Base-by-base conservation (phyloP, 768 basidiomycete species). In the Sutorius australiensis region DNA sequence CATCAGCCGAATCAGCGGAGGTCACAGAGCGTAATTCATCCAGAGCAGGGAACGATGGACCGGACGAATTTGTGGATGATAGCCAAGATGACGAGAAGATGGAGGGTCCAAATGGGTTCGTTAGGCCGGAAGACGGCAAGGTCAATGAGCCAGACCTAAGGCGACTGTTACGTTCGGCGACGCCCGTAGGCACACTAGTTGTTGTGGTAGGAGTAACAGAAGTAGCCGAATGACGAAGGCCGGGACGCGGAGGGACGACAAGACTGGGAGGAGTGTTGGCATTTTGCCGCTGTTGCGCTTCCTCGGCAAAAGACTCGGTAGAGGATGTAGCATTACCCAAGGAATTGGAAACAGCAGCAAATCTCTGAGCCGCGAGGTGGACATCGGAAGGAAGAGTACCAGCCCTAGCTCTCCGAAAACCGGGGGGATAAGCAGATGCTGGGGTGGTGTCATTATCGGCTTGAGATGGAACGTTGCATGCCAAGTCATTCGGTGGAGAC, bases 321-420 rank as follows among this genome's bases (percentile, higher is more conserved):
- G 72, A 72, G 67, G 82, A 59, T 64, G 75, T 55, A 43, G 79
- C 74, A 63, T 73, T 77, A 40, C 76, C 70, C 61, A 84, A 68
- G 31, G 79, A 81, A 70, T 71, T 80, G 24, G 84, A 80, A 53
- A 84, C 78, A 31, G 86, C 84, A 28, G 85, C 86, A 71, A 83
- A 92, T 53, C 86, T 82, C 70, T 91, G 88, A 48, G 91, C 86
- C 53, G 87, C 89, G 61, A 92, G 84, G 66, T 89, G 87, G 48
- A 95, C 87, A 69, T 95, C 95, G 61, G 94, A 95, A 73, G 95
- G 95, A 66, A 98, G 82, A 78, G 95, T 98, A 53, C 94, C 95
- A 61, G 95, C 95, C 84, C 94, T 86, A 66, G 93, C 92, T 78
- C 94, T 85, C 75, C 92, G 84, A 70, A 93, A 95, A 56, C 91